Evolutionary conservation across 257 asterid species (phyloP).

Genomic region (Oldenlandia corymbosa): DNA sequence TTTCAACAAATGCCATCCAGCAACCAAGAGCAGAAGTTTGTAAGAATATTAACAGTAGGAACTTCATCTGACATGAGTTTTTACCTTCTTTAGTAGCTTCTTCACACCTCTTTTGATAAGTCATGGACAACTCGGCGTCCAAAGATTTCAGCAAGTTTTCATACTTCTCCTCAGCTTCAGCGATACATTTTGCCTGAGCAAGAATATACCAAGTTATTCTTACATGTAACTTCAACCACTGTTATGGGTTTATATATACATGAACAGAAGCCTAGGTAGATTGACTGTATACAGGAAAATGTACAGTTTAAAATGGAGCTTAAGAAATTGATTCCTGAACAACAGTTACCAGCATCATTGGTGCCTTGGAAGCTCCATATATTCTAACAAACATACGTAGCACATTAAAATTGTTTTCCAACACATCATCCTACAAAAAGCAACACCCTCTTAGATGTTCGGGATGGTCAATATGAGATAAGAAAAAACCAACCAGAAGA

Average conservation of each 20-base stretch:
- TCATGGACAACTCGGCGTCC: constrained; percentile 46
- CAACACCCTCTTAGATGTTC: constrained; percentile 6
- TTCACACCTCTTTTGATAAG: constrained; percentile 73
- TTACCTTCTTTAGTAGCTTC: constrained; percentile 93
- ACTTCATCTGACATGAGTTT: not conserved
- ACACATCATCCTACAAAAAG: constrained; percentile 62
- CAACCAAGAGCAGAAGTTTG: not conserved
- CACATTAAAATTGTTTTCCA: constrained; percentile 73
- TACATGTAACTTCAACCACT: not conserved
- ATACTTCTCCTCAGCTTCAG: constrained; percentile 77
- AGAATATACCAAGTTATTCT: not conserved
- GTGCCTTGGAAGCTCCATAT: constrained; percentile 78
- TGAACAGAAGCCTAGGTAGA: not conserved
- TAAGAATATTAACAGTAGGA: not conserved
- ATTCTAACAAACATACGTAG: constrained; percentile 73
- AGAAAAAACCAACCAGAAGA: not conserved
- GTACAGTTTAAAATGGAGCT: not conserved
- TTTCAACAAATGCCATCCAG: not conserved
- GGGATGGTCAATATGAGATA: not conserved
- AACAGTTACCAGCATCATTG: constrained; percentile 70
- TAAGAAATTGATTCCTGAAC: not conserved
- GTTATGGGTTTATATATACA: not conserved
- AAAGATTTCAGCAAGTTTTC: constrained; percentile 42
- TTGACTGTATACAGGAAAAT: not conserved
- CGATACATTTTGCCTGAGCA: constrained; percentile 57